Evolutionary conservation across 208 protist genomes (phyloP).

Genomic region (Leishmania martiniquensis): DNA sequence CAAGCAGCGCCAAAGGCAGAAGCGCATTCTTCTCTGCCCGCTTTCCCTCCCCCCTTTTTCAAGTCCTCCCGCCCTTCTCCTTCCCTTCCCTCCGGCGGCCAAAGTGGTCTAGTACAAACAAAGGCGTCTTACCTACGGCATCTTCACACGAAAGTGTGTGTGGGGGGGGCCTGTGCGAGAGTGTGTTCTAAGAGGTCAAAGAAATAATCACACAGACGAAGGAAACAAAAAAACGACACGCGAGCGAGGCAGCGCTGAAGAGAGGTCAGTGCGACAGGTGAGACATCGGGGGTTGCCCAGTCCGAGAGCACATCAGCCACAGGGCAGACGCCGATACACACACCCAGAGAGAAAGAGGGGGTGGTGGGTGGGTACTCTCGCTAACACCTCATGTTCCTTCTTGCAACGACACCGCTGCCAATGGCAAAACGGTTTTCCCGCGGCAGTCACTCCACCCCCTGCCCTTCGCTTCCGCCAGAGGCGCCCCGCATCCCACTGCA

Average conservation of each 20-base stretch:
- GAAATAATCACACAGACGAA: not conserved
- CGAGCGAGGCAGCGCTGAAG: not conserved
- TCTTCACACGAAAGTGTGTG: not conserved
- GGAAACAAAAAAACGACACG: not conserved
- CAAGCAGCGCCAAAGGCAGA: not conserved
- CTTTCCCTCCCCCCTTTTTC: not conserved
- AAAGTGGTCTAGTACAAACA: not conserved
- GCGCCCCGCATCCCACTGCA: no score
- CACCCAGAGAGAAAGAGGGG: not conserved
- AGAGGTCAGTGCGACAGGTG: not conserved
- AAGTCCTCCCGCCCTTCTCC: not conserved
- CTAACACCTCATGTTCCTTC: not conserved
- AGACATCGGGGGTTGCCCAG: not conserved
- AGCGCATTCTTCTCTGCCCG: not conserved
- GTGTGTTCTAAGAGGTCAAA: not conserved
- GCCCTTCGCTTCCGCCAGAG: no score
- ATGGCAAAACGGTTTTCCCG: no score
- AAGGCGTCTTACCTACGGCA: not conserved
- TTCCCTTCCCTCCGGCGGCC: not conserved
- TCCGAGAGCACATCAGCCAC: not conserved
- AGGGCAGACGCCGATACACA: not conserved
- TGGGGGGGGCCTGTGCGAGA: no score
- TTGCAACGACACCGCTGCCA: not conserved
- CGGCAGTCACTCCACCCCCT: no score
- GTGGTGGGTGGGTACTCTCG: no score